Evolutionary conservation across 345 rosid species (phyloP).

Genomic region (Syzygium jambos): DNA sequence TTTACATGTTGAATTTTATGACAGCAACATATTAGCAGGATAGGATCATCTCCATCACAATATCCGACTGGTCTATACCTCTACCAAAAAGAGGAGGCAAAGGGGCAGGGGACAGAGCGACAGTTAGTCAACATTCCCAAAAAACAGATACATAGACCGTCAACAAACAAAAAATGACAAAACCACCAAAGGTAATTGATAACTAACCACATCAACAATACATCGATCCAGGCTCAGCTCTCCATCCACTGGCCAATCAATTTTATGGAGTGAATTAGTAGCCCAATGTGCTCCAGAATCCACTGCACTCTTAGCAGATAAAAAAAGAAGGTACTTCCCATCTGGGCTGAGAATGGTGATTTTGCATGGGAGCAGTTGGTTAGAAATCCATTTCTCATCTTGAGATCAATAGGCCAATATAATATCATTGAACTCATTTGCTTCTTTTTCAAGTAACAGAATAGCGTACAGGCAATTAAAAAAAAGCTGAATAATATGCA

Average conservation of each 20-base stretch:
- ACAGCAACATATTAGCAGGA: not conserved
- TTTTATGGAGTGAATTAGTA: constrained; percentile 70
- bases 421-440: not conserved
- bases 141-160: not conserved
- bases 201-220: constrained; percentile 65
- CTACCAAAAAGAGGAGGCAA: not conserved
- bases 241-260: constrained; percentile 66
- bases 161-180: not conserved
- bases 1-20: not conserved
- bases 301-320: constrained; percentile 66
- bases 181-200: not conserved
- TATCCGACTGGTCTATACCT: not conserved
- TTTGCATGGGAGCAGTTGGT: constrained; percentile 2
- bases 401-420: not conserved
- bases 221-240: constrained; percentile 25
- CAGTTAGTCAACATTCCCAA: not conserved
- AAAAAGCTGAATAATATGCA: not conserved
- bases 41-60: not conserved
- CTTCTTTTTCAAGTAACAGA: not conserved
- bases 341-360: constrained; percentile 53
- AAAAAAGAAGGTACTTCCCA: constrained; percentile 67
- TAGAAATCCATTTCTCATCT: not conserved
- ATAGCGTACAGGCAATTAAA: not conserved
- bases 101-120: not conserved
- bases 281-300: constrained; percentile 69